phyloP scores from a whole-genome alignment of 1,284 basidiomycete genomes.

The Cryptococcus floricola region DNA sequence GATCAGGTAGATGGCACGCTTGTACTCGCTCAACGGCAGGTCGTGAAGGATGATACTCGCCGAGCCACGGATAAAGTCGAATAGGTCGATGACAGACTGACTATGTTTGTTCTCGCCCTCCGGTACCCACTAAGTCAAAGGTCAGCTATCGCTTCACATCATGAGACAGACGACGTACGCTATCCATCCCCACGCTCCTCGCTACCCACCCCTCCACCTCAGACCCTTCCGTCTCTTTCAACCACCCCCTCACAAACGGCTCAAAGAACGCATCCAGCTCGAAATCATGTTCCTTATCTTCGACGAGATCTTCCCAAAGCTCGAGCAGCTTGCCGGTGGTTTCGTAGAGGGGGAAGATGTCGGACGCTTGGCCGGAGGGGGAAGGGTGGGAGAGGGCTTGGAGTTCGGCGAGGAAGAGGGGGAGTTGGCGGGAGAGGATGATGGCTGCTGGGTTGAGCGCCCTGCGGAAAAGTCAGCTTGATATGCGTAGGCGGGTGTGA shows the following conservation, averaged over 20 bases:
- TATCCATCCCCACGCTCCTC: conserved; percentile 46
- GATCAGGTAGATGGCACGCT: conserved; percentile 46
- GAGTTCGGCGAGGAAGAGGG: conserved; percentile 47
- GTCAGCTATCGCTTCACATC: not conserved
- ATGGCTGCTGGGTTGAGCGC: conserved; percentile 39
- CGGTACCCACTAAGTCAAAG: conserved; percentile 36
- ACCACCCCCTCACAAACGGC: conserved; percentile 47
- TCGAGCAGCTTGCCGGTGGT: conserved; percentile 34
- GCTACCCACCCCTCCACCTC: conserved; percentile 47
- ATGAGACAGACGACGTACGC: conserved; percentile 21
- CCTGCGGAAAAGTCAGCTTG: conserved; percentile 6
- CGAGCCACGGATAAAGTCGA: conserved; percentile 45
- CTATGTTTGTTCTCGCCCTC: conserved; percentile 42
- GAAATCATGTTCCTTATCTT: conserved; percentile 38
- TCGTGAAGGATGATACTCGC: conserved; percentile 38
- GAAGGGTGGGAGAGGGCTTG: conserved; percentile 39
- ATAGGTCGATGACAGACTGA: conserved; percentile 47
- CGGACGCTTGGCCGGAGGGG: conserved; percentile 23
- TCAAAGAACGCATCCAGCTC: conserved; percentile 48
- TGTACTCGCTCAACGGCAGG: conserved; percentile 44
- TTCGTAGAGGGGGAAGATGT: conserved; percentile 46
- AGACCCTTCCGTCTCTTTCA: conserved; percentile 42
- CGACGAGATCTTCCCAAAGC: conserved; percentile 43
- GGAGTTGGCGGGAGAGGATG: conserved; percentile 45
- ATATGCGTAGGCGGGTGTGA: too few relatives aligned